Evolutionary conservation across 331 rosid genomes (phyloP).

Genomic region (Pyrus hybrid): DNA sequence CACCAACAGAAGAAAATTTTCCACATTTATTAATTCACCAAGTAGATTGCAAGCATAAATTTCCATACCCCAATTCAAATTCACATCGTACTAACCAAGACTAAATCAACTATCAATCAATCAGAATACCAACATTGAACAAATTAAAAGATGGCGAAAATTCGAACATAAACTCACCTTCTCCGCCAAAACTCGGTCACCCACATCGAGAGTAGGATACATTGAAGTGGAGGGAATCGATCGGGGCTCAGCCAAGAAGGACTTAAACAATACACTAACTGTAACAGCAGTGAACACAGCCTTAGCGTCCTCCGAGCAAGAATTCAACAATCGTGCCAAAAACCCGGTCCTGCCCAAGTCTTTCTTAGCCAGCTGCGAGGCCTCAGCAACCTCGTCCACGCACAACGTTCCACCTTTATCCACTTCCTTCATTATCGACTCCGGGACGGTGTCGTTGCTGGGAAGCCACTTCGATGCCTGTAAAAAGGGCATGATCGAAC

Average conservation of each 20-base stretch:
- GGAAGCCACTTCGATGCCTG: conserved; percentile 80
- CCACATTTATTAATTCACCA: background rate
- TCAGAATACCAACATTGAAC: background rate
- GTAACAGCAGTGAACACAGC: conserved; percentile 85
- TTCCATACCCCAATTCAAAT: background rate
- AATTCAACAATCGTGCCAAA: conserved; percentile 47
- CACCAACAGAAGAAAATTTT: no score
- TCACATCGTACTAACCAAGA: background rate
- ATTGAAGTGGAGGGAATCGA: conserved; percentile 97
- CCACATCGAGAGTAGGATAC: conserved; percentile 81
- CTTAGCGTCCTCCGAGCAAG: conserved; percentile 68
- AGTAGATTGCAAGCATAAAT: background rate
- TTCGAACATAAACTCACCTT: conserved; percentile 37
- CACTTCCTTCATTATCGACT: conserved; percentile 26
- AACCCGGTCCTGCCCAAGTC: conserved; percentile 45
- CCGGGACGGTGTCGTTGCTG: conserved; percentile 45
- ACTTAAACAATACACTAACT: conserved; percentile 59
- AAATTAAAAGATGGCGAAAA: no score
- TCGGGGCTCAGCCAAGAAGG: conserved; percentile 81
- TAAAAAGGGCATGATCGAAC: conserved; percentile 52
- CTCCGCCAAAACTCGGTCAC: conserved; percentile 87
- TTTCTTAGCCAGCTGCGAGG: conserved; percentile 6
- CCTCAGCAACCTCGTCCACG: background rate
- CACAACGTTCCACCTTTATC: conserved; percentile 56
- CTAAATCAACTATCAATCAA: background rate